phyloP scores from a whole-genome alignment of 208 protist species.

The Wallacemonas sp. region DNA sequence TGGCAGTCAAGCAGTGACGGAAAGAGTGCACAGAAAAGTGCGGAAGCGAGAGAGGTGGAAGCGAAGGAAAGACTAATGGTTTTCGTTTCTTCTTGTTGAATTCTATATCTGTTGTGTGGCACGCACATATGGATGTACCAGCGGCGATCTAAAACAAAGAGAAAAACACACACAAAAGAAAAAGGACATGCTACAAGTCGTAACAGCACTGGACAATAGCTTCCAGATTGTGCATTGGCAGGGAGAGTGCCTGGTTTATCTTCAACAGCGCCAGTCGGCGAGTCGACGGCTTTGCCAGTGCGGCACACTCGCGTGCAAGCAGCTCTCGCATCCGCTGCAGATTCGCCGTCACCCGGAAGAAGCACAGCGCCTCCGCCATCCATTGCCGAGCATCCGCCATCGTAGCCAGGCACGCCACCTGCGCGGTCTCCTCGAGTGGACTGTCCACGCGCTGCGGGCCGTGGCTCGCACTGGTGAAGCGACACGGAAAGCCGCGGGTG shows the following conservation, averaged over 20 bases:
- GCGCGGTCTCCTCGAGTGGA: too few species aligned
- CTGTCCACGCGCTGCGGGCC: not conserved
- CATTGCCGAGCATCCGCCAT: conserved; percentile 27
- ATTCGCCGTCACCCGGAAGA: conserved; percentile 13
- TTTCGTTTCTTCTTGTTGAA: too few species aligned
- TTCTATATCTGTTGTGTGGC: too few species aligned
- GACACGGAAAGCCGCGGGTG: conserved; percentile 35
- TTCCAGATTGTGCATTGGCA: conserved; percentile 32
- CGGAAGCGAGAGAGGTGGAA: too few species aligned
- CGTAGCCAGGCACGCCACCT: too few species aligned
- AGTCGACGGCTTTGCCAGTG: not conserved
- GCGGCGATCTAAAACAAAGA: too few species aligned
- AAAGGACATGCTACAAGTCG: conserved; percentile 16
- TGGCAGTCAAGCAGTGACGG: too few species aligned
- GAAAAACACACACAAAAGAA: too few species aligned
- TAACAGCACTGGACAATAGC: conserved; percentile 30
- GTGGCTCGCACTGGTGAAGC: conserved; percentile 28
- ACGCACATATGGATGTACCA: too few species aligned
- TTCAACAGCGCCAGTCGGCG: conserved; percentile 23
- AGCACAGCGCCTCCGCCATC: conserved; percentile 46
- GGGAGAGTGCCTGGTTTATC: conserved; percentile 21
- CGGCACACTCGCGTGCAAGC: not conserved
- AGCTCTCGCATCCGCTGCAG: not conserved
- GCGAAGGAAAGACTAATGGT: too few species aligned
- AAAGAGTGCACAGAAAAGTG: too few species aligned